phyloP scores from a whole-genome alignment of 495 filamentous ascomycete genomes.

The Talaromyces thailandensis region DNA sequence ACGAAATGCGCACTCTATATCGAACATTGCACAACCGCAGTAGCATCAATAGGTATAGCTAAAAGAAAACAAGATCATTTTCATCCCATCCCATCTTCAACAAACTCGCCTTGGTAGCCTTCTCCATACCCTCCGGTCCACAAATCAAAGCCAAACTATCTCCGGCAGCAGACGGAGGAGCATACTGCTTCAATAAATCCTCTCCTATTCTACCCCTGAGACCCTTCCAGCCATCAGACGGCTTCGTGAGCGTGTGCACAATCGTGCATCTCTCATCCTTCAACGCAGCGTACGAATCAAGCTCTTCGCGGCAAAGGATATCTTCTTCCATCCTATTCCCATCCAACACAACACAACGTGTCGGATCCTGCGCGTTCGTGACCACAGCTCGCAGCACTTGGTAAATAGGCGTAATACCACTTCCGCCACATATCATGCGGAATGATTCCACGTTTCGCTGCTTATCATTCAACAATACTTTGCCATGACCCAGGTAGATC shows the following conservation, averaged over 20 bases:
- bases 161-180: constrained; percentile 22
- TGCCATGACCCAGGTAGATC: constrained; percentile 63
- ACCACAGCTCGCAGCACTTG: constrained; percentile 77
- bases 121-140: constrained; percentile 74
- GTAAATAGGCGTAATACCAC: constrained; percentile 86
- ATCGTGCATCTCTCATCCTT: constrained; percentile 53
- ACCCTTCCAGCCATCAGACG: constrained; percentile 58
- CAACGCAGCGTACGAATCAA: constrained; percentile 50
- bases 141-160: constrained; percentile 71
- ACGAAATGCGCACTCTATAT: constrained; percentile 1
- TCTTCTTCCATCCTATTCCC: constrained; percentile 77
- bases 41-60: not conserved
- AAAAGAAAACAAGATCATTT: constrained; percentile 82
- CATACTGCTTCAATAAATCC: constrained; percentile 54
- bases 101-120: constrained; percentile 52
- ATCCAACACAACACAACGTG: constrained; percentile 63
- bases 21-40: not conserved
- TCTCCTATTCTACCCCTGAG: constrained; percentile 58
- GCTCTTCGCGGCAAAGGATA: constrained; percentile 71
- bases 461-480: constrained; percentile 51
- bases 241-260: constrained; percentile 63
- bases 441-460: constrained; percentile 56
- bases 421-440: constrained; percentile 85
- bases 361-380: constrained; percentile 46
- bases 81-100: constrained; percentile 66